These are phyloP conservation scores for Abortiporus biennis DNA, from an alignment of 1,284 basidiomycete species.

Conservation along the genomic window DNA sequence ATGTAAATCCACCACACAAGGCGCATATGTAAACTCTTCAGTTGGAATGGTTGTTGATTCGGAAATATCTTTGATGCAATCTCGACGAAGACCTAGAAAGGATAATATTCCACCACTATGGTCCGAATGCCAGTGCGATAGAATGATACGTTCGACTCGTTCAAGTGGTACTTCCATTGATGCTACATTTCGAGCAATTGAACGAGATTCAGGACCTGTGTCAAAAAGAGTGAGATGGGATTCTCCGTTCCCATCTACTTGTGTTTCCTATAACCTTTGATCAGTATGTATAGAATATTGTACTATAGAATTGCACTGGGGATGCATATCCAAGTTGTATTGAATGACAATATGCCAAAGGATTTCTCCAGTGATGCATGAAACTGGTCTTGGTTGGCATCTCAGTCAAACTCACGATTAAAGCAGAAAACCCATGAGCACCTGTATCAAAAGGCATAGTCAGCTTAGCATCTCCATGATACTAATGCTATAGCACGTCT, in stretches of 20 bases:
- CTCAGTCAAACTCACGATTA: constrained; percentile 49
- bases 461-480: not conserved
- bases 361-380: not conserved
- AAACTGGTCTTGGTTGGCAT: not conserved
- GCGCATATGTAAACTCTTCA: not conserved
- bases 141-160: constrained; percentile 56
- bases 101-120: constrained; percentile 72
- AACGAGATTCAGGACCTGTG: constrained; percentile 70
- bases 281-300: not conserved
- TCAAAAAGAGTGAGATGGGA: constrained; percentile 66
- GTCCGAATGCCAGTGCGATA: constrained; percentile 83
- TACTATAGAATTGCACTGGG: no score
- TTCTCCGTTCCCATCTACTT: constrained; percentile 35
- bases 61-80: constrained; percentile 6
- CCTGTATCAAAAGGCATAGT: constrained; percentile 32
- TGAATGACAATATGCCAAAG: not conserved
- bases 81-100: constrained; percentile 42
- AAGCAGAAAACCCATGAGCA: constrained; percentile 75
- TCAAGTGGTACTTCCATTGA: constrained; percentile 53
- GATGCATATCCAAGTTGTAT: no score
- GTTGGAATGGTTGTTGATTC: not conserved
- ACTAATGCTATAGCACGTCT: not conserved
- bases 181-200: constrained; percentile 63
- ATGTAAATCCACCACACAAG: constrained; percentile 61
- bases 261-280: constrained; percentile 30